Evolutionary conservation across 2,329 filamentous ascomycete species (phyloP).

Genomic region (Berkeleyomyces rouxiae): DNA sequence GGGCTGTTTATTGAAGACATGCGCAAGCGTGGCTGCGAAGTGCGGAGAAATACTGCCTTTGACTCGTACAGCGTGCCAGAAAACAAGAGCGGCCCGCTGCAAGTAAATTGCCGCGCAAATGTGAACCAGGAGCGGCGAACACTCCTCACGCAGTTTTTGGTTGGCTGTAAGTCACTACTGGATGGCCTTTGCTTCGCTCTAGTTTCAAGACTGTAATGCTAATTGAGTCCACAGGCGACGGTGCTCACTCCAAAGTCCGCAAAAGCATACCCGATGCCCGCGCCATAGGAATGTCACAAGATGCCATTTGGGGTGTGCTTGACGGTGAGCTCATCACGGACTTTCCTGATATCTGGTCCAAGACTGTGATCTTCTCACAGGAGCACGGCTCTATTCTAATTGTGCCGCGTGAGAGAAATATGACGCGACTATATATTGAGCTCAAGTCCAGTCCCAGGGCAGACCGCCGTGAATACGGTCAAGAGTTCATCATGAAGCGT

Average conservation of each 20-base stretch:
- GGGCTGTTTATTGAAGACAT: conserved; percentile 54
- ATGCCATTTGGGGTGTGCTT: conserved; percentile 50
- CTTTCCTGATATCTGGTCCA: conserved; percentile 62
- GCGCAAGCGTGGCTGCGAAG: conserved; percentile 42
- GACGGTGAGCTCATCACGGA: conserved; percentile 55
- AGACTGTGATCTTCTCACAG: conserved; percentile 52
- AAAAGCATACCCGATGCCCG: conserved; percentile 42
- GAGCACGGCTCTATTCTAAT: conserved; percentile 54
- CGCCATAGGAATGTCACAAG: conserved; percentile 37
- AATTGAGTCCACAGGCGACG: conserved; percentile 35
- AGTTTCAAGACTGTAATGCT: neutral
- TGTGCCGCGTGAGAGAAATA: conserved; percentile 54
- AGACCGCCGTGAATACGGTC: conserved; percentile 29
- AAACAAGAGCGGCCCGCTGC: conserved; percentile 27
- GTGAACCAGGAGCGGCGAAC: conserved; percentile 33
- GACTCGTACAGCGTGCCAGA: conserved; percentile 35
- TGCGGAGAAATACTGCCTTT: conserved; percentile 48
- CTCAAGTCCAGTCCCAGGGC: conserved; percentile 31
- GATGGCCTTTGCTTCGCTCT: neutral
- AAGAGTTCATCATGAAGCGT: conserved; percentile 55
- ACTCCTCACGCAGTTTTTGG: conserved; percentile 44
- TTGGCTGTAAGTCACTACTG: conserved; percentile 38
- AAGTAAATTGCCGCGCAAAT: conserved; percentile 35
- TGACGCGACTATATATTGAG: conserved; percentile 47
- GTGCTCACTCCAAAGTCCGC: conserved; percentile 54